Conservation (phyloP, 1,139 yeast genomes). For the Diutina pseudorugosa region DNA sequence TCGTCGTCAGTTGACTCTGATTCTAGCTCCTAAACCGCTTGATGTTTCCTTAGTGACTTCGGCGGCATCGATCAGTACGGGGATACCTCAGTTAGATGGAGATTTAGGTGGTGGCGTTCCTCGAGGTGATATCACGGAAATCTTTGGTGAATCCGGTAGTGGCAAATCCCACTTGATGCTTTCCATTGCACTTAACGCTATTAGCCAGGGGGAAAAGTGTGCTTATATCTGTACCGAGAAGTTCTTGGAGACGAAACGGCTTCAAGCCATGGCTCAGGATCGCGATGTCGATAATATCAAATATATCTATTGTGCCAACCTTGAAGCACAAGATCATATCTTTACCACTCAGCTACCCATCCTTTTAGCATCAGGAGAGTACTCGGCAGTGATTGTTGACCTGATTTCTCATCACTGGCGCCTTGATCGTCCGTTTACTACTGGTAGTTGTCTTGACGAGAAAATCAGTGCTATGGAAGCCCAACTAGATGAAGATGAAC, state of each 20-base stretch:
- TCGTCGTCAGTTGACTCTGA: not conserved
- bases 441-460: not conserved
- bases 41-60: not conserved
- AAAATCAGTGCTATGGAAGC: not conserved
- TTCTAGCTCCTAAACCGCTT: not conserved
- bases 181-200: not conserved
- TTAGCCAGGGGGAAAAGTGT: not conserved
- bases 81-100: not conserved
- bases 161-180: not conserved
- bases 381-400: not conserved
- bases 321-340: not conserved
- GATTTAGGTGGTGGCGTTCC: not conserved
- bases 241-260: not conserved
- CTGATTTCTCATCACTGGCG: conserved; percentile 1
- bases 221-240: not conserved
- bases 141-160: not conserved
- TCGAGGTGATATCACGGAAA: not conserved
- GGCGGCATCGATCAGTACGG: not conserved
- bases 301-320: not conserved
- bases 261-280: not conserved
- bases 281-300: not conserved
- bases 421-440: not conserved
- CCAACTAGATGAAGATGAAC: not conserved
- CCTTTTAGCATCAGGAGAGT: not conserved
- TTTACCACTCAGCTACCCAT: not conserved